A percentile compares a stretch with the other conserved stretches of the same genome.
These are phyloP conservation scores for Hypoxylon sp. DNA, from an alignment of 2,329 filamentous ascomycete species.

Conservation along the genomic window DNA sequence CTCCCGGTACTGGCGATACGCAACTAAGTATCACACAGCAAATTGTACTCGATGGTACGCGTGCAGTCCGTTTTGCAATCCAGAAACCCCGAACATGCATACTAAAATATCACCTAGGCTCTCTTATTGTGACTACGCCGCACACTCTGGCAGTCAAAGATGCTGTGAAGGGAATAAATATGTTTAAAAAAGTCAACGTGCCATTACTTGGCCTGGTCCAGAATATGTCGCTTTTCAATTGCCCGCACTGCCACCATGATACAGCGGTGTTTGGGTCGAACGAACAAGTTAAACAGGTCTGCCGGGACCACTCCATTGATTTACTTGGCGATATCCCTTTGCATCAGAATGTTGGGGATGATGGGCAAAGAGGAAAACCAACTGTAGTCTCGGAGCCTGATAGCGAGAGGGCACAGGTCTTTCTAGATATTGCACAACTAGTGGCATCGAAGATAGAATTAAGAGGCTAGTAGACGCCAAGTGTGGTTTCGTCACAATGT, in stretches of 20 bases:
- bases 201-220: constrained; percentile 88
- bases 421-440: constrained; percentile 74
- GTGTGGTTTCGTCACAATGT: background rate
- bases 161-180: constrained; percentile 88
- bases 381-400: constrained; percentile 89
- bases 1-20: constrained; percentile 94
- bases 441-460: constrained; percentile 62
- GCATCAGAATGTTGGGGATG: constrained; percentile 85
- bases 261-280: constrained; percentile 80
- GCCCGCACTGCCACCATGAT: constrained; percentile 79
- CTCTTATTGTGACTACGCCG: constrained; percentile 90
- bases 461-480: background rate
- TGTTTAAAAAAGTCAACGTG: constrained; percentile 88
- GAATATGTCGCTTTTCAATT: constrained; percentile 89
- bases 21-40: constrained; percentile 98
- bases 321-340: constrained; percentile 90
- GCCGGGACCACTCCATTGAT: constrained; percentile 77
- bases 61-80: background rate
- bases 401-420: constrained; percentile 77
- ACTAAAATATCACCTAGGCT: constrained; percentile 60
- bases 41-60: constrained; percentile 82
- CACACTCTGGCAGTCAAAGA: constrained; percentile 94
- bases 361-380: constrained; percentile 87
- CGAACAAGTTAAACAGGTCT: constrained; percentile 75
- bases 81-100: background rate